Percentiles rank a stretch among this genome's conserved stretches.
Conservation (phyloP, 2,329 filamentous ascomycete species). For the Trichophyton simii region DNA sequence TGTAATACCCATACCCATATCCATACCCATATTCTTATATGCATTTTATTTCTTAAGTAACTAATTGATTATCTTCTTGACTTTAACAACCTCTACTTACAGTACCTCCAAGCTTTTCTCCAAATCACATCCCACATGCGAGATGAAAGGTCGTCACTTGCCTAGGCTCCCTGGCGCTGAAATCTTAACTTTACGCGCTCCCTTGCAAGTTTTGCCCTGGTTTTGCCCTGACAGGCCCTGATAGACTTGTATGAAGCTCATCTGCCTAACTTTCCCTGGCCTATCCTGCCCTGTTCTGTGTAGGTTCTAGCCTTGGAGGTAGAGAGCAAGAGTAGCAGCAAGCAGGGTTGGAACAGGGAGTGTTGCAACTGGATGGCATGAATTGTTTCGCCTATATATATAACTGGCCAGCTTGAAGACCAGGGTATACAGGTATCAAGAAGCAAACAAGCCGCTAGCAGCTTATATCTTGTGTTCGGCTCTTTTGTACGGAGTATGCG, state of each 20-base stretch:
- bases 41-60: background rate
- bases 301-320: background rate
- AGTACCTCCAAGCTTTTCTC: background rate
- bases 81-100: background rate
- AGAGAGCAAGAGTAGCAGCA: background rate
- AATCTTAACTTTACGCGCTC: slow-evolving; percentile 2
- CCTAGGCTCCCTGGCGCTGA: background rate
- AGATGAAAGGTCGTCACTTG: background rate
- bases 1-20: slow-evolving; percentile 2
- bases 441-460: no score
- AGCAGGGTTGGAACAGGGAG: background rate
- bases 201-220: no score
- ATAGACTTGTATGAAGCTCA: background rate
- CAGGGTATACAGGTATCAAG: background rate
- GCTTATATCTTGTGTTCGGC: no score
- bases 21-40: background rate
- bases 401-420: background rate
- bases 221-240: background rate
- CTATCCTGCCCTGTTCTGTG: no score
- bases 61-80: background rate
- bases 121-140: background rate
- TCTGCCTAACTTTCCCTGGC: background rate
- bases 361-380: background rate
- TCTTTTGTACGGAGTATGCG: no score
- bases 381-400: background rate